Base-by-base conservation (phyloP, 75 land plant genomes). In the Cunninghamia lanceolata region DNA sequence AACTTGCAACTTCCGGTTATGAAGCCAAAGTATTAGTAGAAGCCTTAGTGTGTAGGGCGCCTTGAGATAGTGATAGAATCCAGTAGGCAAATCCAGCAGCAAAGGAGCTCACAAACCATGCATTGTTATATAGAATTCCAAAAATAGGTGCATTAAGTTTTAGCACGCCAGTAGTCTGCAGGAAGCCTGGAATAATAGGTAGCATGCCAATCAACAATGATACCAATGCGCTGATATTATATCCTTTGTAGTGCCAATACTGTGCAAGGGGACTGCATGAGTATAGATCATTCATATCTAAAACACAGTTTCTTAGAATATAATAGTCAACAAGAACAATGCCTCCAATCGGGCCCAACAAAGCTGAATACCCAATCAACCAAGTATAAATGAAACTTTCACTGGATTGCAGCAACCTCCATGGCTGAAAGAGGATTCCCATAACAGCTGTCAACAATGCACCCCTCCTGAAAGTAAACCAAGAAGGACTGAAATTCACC, bases 361-460 rank as follows among this genome's bases (percentile, higher is more conserved):
- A 86, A 28, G 99, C 98, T 9, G 99, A 96, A 87, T 96, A 97
- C 3, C 99, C 98, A 6, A 97, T 86, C 54, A 97, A 85, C 99
- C 99, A 97, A 9, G 98, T 96, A 88, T 94, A 93, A 21, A 96
- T 94, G 86, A 95, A 97, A 79, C 94, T 94, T 86, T 97, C 94
- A 82, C 96, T 96, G 39, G 99, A 93, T 40, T 90, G 86, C 4
- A 97, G 88, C 30, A 97, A 89, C 87, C 92, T 84, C 99, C 99
- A 97, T 0, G 98, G 99, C 88, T 92, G 95, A 52, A 95, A 94
- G 6, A 92, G 83, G 52, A 97, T 86, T 14, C 99, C 95, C 2
- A 96, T 85, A 59, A 94, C 17, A 1, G 99, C 98, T 2, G 97
- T 94, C 16, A 93, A 16, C 14, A 97, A 85, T 68, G 94, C 96